Base-by-base conservation (phyloP, 2,329 filamentous ascomycete species). In the Endoconidiophora laricicola region DNA sequence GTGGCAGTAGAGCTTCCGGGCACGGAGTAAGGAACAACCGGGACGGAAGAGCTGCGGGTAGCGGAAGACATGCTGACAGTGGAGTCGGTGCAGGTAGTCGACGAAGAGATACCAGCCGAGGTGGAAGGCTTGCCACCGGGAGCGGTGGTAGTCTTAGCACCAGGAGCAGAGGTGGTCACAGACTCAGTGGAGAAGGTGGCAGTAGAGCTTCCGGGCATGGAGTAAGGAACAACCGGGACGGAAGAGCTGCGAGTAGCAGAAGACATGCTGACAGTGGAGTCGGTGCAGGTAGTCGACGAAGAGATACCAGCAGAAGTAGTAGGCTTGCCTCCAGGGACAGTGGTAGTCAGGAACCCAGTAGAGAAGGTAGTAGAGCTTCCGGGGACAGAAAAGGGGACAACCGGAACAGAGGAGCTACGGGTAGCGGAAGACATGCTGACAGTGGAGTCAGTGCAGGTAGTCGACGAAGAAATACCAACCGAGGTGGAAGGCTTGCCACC, bases 81-180 rank as follows among this genome's bases (percentile, higher is more conserved):
- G 61, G 61, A 68, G 46, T 69, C 60, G n/a, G 64, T 65, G 49
- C 62, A 66, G 26, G 65, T 65, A 37, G 56, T 58, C 47, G n/a
- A 45, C 2, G 40, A 18, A 7, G 41, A 20, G 14, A 9, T 42
- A 9, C n/a, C 44, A 9, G 38, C 26, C 3, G 26, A 20, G 29
- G 41, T 12, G 20, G 20, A 3, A 4, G 18, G 38, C 9, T 26
- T 39, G 7, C 9, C 40, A 9, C 36, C 46, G 10, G 44, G 26
- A 9, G 26, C 33, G 23, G 36, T 23, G 24, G 42, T 37, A 16
- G 29, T 49, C 6, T 22, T 48, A n/a, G 38, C 36, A 14, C 38
- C 40, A 22, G 44, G n/a, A 16, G 39, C 37, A 40, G 40, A 36
- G 18, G 44, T 42, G 14, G 24, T 48, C 44, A 48, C 6, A 9